Conservation (phyloP, 23 red algal genomes). For the Porphyridium purpureum region DNA sequence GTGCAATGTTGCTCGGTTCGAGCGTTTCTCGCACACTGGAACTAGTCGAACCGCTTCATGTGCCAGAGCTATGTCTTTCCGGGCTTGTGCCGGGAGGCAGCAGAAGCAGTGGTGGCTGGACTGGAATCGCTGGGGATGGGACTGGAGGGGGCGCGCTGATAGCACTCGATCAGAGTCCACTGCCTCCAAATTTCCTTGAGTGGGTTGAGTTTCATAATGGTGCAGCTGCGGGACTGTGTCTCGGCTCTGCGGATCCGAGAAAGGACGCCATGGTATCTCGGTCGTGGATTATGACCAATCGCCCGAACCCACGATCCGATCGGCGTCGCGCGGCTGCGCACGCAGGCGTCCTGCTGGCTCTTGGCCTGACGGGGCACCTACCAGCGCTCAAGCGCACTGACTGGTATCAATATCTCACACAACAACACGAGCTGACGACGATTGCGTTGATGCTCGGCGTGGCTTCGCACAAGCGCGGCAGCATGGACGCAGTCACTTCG, state of each 20-base stretch:
- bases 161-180: too few species aligned
- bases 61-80: too few species aligned
- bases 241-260: conserved; percentile 28
- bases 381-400: conserved; percentile 63
- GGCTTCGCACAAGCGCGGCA: conserved; percentile 38
- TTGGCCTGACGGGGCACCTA: conserved; percentile 75
- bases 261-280: conserved; percentile 30
- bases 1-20: too few species aligned
- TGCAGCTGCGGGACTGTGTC: conserved; percentile 75
- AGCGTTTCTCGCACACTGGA: too few species aligned
- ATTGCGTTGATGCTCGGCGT: conserved; percentile 85
- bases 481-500: conserved; percentile 32
- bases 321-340: conserved; percentile 24
- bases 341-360: conserved; percentile 80
- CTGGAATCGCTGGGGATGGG: too few species aligned
- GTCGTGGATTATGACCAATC: conserved; percentile 86
- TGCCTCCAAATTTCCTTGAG: too few species aligned
- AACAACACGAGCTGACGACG: conserved; percentile 72
- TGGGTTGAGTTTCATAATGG: conserved; percentile 97
- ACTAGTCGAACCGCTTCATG: too few species aligned
- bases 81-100: too few species aligned
- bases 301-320: conserved; percentile 10
- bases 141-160: too few species aligned
- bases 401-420: conserved; percentile 76
- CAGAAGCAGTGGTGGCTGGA: too few species aligned